Evolutionary conservation across 208 protist genomes (phyloP), one percentile per base, ranked within the genome.

Genomic region (Balamuthia mandrillaris): DNA sequence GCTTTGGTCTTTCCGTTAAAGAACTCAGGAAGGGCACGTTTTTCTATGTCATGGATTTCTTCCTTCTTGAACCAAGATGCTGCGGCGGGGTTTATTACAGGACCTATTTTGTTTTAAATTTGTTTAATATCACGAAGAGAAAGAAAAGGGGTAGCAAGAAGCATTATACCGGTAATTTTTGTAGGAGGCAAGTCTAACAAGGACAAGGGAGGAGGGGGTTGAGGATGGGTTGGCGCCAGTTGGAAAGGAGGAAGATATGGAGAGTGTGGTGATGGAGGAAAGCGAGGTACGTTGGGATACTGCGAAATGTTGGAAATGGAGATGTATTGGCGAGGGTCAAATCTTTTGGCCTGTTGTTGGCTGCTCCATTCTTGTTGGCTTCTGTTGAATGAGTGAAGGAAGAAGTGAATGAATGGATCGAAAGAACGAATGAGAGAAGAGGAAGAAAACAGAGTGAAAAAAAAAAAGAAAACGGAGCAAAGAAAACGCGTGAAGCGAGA

Each of bases 1-100:
- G 88, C 86, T 12, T 61, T 49, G 39, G 72, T 81, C 41, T 58
- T 49, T 6, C 78, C 84, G 47, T 81, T 87, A 56, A 94, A 93
- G 79, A 94, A 94, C 60, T 94, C 90, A 0, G 88, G 88, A 14
- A 94, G 72, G 37, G 89, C 88, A 12, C 54, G 54, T 42, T 79
- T 81, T 56, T 94, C 92, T 44, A 91, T 87, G 3, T 90, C 60
- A 54, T 93, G 85, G 41, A 94, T 90, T 31, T 47, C 66, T 5
- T 81, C 81, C n/a, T 87, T 82, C 35, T 91, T 81, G 68, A 94
- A 94, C 92, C 92, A 94, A 27, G 33, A 29, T 33, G 68, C 49
- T 2, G 41, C 45, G 4, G 68, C 45, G 21, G 68, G 68, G 60
- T 68, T 68, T 27, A 68, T 68, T 27, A 68, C 42, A 37, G 60